phyloP scores from a whole-genome alignment of 768 basidiomycete species.

The Tricholomella constricta region DNA sequence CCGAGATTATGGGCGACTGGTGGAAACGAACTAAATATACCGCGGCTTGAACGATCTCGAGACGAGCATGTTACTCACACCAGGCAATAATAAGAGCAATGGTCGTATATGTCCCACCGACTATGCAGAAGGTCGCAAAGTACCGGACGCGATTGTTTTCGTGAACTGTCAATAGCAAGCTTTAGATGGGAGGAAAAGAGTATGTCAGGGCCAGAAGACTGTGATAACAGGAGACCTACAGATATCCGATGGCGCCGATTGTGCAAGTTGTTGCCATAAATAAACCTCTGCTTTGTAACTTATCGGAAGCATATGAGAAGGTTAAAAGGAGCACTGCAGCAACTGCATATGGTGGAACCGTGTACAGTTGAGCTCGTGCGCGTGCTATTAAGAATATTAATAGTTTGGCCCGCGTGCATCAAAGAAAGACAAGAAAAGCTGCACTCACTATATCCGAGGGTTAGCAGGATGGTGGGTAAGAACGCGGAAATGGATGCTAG shows the following conservation, averaged over 20 bases:
- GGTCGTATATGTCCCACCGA: conserved; percentile 73
- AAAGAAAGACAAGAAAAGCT: not conserved
- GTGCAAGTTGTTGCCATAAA: conserved; percentile 46
- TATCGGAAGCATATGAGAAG: conserved; percentile 66
- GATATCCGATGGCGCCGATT: conserved; percentile 61
- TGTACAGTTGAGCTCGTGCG: conserved; percentile 69
- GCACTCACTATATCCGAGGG: conserved; percentile 68
- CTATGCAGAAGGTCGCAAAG: conserved; percentile 78
- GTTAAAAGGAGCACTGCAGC: conserved; percentile 62
- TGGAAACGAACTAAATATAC: conserved; percentile 5
- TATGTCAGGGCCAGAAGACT: not conserved
- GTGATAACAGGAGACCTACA: conserved; percentile 41
- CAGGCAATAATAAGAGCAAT: conserved; percentile 77
- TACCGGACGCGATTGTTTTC: conserved; percentile 65
- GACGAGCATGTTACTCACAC: conserved; percentile 51
- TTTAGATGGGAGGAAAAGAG: conserved; percentile 19
- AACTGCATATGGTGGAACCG: conserved; percentile 81
- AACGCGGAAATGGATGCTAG: conserved; percentile 83
- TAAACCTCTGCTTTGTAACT: conserved; percentile 58
- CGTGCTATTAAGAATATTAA: conserved; percentile 43
- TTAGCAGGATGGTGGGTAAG: conserved; percentile 78
- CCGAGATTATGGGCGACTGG: conserved; percentile 74
- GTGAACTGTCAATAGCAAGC: conserved; percentile 56
- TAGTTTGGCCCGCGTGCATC: not conserved
- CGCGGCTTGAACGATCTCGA: not conserved